Base-by-base conservation (phyloP, 2,329 filamentous ascomycete species). In the Neopestalotiopsis sp. region DNA sequence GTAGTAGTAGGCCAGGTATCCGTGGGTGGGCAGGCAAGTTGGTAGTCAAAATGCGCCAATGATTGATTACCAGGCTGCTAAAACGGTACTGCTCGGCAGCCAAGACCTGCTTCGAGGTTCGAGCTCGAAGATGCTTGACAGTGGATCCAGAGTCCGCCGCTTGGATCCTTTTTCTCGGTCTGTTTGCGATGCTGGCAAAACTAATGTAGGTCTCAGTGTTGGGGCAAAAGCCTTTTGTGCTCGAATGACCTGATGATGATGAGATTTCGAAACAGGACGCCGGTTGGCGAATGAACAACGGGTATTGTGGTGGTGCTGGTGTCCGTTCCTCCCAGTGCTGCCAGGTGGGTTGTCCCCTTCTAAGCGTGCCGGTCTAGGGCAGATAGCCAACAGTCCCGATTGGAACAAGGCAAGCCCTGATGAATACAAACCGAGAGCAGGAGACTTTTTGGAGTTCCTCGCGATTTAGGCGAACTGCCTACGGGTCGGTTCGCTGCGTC, bases 151-250 rank as follows among this genome's bases (percentile, higher is more conserved):
- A n/a, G 45, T 53, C 24, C 17, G 42, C 45, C 17, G 45, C 45
- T 17, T 53, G 45, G 45, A 53, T 24, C 45, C 24, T 53, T 3
- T 24, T 53, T 7, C 45, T 53, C 42, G 24, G 34, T 10, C 10
- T 7, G 34, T 38, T 38, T 38, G 34, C 5, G 34, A 6, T 53
- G 45, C 45, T 53, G 45, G 45, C 45, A 10, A 20, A 53, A 53
- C 45, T 53, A 53, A 53, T 53, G 45, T 53, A 53, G 45, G 45
- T 53, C 45, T 53, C 45, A 53, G 45, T n/a, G 45, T 24, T n/a
- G 45, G 17, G 17, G 45, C 45, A 53, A 53, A 53, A 10, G 45
- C 45, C 45, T 53, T 24, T 53, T 53, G 45, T 20, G 34, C 20
- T 53, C 45, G 9, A 53, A 20, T n/a, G n/a, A 53, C 45, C 45